Percentiles rank a stretch among this genome's conserved stretches.
Evolutionary conservation across 108 stramenopile species (phyloP).

Genomic region (Cyclotella baltica): DNA sequence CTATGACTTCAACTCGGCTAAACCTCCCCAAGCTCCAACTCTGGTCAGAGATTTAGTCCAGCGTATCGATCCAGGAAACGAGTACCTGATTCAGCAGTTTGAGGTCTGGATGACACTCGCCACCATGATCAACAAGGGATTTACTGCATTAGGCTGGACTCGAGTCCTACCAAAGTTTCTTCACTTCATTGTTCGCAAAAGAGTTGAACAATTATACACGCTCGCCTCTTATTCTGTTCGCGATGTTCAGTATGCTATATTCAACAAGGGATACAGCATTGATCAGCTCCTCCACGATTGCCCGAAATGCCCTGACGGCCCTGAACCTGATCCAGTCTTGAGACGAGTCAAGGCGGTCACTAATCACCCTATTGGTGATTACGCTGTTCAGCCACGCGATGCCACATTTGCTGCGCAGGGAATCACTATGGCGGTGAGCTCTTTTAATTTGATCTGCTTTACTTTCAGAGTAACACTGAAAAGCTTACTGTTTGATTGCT

Average conservation of each 20-base stretch:
- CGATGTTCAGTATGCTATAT: conserved; percentile 65
- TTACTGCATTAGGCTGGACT: conserved; percentile 57
- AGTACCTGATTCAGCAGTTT: conserved; percentile 32
- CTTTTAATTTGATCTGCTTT: too few relatives aligned
- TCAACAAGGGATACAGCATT: conserved; percentile 52
- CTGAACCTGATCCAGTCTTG: conserved; percentile 60
- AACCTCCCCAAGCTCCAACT: conserved; percentile 12
- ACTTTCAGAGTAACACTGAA: too few relatives aligned
- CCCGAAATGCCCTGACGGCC: conserved; percentile 50
- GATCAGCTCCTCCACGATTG: conserved; percentile 46
- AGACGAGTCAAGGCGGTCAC: conserved; percentile 62
- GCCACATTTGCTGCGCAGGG: conserved; percentile 71
- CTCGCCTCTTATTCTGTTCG: conserved; percentile 60
- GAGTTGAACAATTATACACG: conserved; percentile 53
- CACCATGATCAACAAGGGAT: conserved; percentile 53
- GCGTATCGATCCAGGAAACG: conserved; percentile 49
- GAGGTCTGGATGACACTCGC: conserved; percentile 57
- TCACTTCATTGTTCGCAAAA: conserved; percentile 54
- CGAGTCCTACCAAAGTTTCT: conserved; percentile 52
- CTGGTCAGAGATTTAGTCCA: conserved; percentile 38
- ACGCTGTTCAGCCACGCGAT: conserved; percentile 41
- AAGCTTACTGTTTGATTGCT: too few relatives aligned
- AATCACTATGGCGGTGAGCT: conserved; percentile 67
- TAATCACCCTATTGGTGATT: conserved; percentile 68
- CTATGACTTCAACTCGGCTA: conserved; percentile 56